Percentiles rank a stretch among this genome's conserved stretches.
Conservation (phyloP, 495 filamentous ascomycete species). For the Hypoxylon crocopeplum region DNA sequence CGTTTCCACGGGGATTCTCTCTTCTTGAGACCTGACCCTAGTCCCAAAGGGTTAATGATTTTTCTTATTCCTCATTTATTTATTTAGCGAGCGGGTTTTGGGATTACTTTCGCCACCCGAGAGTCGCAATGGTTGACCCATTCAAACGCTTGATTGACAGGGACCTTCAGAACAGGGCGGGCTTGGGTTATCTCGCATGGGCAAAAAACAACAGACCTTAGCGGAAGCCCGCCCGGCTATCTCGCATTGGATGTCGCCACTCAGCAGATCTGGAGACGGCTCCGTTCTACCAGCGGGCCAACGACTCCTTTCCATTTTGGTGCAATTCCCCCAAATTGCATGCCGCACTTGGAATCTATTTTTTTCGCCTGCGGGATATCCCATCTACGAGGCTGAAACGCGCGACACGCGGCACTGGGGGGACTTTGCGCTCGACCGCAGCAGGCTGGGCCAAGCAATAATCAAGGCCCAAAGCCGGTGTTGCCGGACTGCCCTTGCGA, state of each 20-base stretch:
- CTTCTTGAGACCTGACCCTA: not conserved
- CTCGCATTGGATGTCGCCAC: slow-evolving; percentile 35
- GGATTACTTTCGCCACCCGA: slow-evolving; percentile 20
- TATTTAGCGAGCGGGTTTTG: slow-evolving; percentile 9
- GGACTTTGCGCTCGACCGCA: too few relatives aligned
- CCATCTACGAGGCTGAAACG: slow-evolving; percentile 5
- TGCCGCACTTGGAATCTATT: slow-evolving; percentile 11
- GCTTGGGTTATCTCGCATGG: slow-evolving; percentile 12
- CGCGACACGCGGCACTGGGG: slow-evolving; percentile 8
- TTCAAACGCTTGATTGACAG: slow-evolving; percentile 22
- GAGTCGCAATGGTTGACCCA: slow-evolving; percentile 26
- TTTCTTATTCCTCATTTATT: not conserved
- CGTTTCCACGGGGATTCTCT: slow-evolving; percentile 1
- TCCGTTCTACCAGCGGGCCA: too few relatives aligned
- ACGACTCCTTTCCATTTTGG: slow-evolving; percentile 8
- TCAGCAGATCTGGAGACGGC: slow-evolving; percentile 15
- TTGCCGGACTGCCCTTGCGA: not conserved
- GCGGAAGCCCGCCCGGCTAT: slow-evolving; percentile 26
- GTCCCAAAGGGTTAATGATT: not conserved
- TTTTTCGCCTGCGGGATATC: slow-evolving; percentile 1
- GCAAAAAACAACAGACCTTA: slow-evolving; percentile 1
- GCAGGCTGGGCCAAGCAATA: too few relatives aligned
- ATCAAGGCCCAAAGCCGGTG: too few relatives aligned
- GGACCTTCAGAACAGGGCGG: not conserved
- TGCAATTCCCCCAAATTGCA: slow-evolving; percentile 26